Base-by-base conservation (phyloP, 1,139 yeast genomes). In the Petasospora rhodanensis region DNA sequence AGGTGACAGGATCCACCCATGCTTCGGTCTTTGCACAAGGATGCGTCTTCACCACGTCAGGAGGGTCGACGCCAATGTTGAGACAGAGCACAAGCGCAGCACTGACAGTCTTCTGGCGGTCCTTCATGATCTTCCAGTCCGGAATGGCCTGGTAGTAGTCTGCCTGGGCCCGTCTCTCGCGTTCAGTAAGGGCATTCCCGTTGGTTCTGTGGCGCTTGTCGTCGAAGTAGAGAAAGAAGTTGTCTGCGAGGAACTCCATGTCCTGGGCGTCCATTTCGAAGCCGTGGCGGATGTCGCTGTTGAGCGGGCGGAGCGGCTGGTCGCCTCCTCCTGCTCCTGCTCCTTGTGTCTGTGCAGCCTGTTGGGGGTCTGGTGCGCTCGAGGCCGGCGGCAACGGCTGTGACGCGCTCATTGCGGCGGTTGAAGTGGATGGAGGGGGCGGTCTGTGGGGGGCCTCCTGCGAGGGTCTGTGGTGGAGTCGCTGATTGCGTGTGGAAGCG, bases 31-130 rank as follows among this genome's bases (percentile, higher is more conserved):
- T 79, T 1, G 98, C 96, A 53, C 95, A 85, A 1, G 96, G 97
- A 43, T 84, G 89, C 0, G 97, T 87, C 57, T 87, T 86, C 60
- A 85, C 77, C 22, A 89, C 78, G 58, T 93, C 98, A 1, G 99
- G 98, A 4, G 99, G 98, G 47, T 91, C 97, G 3, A 91, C 96
- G 5, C 98, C 97, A 31, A 91, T 64, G 54, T 93, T 91, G 26
- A 91, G 66, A 56, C 99, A 91, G 31, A 91, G 62, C 33, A 91
- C 89, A 18, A 91, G 65, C 11, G 95, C 96, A 0, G 97, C 98
- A 40, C 85, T 79, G n/a, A 89, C 87, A 1, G 99, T 93, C 54
- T 89, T 82, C 54, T 84, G 95, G 26, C 96, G 74, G 49, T 87
- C 96, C 44, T 81, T 78, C 71, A 86, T 83, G 21, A 79, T 73